A percentile compares a stretch with the other conserved stretches of the same genome.
These are phyloP conservation scores for Cordyceps militaris DNA, from an alignment of 2,329 filamentous ascomycete species.

Conservation along the genomic window DNA sequence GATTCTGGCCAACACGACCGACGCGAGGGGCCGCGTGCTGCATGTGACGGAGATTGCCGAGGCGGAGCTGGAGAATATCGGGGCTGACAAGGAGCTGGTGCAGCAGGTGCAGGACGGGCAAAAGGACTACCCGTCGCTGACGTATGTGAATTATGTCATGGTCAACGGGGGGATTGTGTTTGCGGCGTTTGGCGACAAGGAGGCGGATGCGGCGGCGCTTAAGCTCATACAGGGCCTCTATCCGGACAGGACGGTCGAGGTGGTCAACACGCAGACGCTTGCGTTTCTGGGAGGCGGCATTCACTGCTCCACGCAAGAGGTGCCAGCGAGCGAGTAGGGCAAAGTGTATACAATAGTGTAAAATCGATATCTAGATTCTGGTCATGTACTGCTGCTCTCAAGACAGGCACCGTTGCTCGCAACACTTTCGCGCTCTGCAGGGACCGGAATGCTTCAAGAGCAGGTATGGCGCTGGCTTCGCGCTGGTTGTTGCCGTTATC, in stretches of 20 bases:
- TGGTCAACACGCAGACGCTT: conserved; percentile 16
- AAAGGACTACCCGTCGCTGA: conserved; percentile 14
- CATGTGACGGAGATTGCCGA: conserved; percentile 21
- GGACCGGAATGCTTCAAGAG: conserved; percentile 15
- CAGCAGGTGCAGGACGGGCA: neutral
- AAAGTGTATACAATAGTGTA: no score
- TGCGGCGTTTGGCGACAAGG: conserved; percentile 21
- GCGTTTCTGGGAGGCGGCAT: conserved; percentile 21
- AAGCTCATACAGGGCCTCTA: conserved; percentile 13
- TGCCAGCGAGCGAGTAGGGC: no score
- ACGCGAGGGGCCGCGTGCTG: conserved; percentile 18
- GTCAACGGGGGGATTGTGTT: conserved; percentile 24
- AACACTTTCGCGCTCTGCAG: no score
- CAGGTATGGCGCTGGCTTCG: no score
- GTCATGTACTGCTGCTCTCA: conserved; percentile 13
- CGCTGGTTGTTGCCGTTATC: no score
- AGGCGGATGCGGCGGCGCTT: conserved; percentile 20
- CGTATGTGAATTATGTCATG: conserved; percentile 22
- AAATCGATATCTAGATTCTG: no score
- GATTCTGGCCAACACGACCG: conserved; percentile 15
- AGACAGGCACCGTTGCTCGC: no score
- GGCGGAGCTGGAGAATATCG: conserved; percentile 15
- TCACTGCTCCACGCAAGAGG: conserved; percentile 24
- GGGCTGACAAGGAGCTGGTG: conserved; percentile 10
- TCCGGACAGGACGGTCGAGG: conserved; percentile 16